Evolutionary conservation across 352 stramenopile species (phyloP), one percentile per base, ranked within the genome.

Genomic region (Peronosclerospora sorghi): DNA sequence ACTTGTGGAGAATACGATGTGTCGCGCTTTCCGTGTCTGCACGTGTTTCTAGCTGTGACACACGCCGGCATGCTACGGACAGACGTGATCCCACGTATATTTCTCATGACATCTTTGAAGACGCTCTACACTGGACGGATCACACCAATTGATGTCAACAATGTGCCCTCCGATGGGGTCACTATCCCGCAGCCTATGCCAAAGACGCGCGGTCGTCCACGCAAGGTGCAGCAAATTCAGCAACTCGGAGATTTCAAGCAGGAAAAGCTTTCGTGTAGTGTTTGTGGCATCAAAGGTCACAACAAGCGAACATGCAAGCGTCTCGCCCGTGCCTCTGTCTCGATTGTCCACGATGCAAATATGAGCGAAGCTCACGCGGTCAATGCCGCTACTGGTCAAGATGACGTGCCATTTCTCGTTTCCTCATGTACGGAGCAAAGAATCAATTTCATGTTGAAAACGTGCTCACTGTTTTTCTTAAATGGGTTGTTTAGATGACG

Each of bases 301-400:
- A 89, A 89, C 60, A 89, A 89, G 44, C 66, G 76, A 14, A 89
- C 76, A 26, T 89, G 76, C 62, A 89, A 86, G 45, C 67, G 70
- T 13, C 23, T 76, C 14, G 32, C 23, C 17, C 29, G 5, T 24
- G 36, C 45, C n/a, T 10, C 47, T 38, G 20, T 42, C 7, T 8
- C 49, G 1, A 51, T 40, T 30, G 21, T 30, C 13, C 37, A 44
- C 24, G 30, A 23, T 24, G 12, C 41, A 10, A 42, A 12, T 41
- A 43, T 12, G 20, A 28, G 35, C 21, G 56, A 53, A 19, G 23
- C 36, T n/a, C 24, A 56, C n/a, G 15, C 59, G 7, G 51, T 52
- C 15, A 51, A 68, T 14, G 40, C 51, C 20, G 24, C 34, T 8
- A 58, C 47, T 27, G 56, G 35, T 15, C 55, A 63, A 23, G 56